Evolutionary conservation across 164 flowering plant genomes (phyloP).

Genomic region (Liriodendron chinense): DNA sequence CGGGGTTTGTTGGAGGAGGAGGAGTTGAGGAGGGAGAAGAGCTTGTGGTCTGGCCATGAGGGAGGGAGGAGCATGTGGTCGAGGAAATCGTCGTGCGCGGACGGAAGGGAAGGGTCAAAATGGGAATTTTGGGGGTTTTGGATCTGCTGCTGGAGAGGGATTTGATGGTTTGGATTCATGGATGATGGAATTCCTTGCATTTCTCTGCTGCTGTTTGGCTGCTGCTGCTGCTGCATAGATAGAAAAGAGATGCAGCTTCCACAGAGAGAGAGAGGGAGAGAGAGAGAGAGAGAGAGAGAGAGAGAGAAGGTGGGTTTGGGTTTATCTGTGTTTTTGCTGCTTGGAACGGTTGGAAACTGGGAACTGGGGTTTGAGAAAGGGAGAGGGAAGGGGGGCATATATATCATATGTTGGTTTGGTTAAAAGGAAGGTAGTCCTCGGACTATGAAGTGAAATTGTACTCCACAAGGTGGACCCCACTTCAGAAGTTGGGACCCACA

Average conservation of each 20-base stretch:
- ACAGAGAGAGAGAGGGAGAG: background rate
- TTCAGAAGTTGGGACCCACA: too few species aligned
- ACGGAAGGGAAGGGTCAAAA: slow-evolving; percentile 27
- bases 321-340: background rate
- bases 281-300: background rate
- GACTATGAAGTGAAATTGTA: background rate
- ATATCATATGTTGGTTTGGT: background rate
- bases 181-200: slow-evolving; percentile 14
- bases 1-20: slow-evolving; percentile 21
- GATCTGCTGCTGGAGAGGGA: slow-evolving; percentile 42
- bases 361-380: background rate
- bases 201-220: slow-evolving; percentile 6
- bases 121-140: slow-evolving; percentile 24
- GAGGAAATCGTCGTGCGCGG: slow-evolving; percentile 63
- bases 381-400: background rate
- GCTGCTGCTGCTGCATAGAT: slow-evolving; percentile 8
- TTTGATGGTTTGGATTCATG: slow-evolving; percentile 32
- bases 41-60: slow-evolving; percentile 32
- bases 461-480: background rate
- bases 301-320: background rate
- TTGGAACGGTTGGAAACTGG: background rate
- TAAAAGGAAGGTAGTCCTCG: background rate
- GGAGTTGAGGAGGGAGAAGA: slow-evolving; percentile 35
- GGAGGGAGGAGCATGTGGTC: slow-evolving; percentile 74
- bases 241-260: too few species aligned